Evolutionary conservation across 1,284 basidiomycete species (phyloP), one percentile per base, ranked within the genome.

Genomic region (Rhizopogon parksii): DNA sequence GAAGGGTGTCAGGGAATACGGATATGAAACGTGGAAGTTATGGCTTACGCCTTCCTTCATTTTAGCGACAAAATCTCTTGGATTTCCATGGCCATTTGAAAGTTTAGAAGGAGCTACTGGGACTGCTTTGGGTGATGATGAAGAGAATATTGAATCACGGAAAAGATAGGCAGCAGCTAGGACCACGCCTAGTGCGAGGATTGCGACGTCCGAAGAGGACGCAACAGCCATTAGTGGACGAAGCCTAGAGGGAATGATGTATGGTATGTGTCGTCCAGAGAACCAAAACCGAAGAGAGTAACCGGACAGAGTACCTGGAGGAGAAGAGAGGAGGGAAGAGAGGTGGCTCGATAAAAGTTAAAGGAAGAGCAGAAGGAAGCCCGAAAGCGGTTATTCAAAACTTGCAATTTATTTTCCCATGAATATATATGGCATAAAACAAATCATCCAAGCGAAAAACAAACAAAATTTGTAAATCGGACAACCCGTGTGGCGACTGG

Each of bases 21-120:
- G 5, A 30, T 30, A 48, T 7, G 5, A 15, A 25, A 21, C 36
- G 19, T 21, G 42, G 1, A 43, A 34, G 27, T 35, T 38, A 34
- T 24, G 3, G 79, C 91, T 70, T 69, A 95, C 93, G 38, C 81
- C 83, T 53, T 84, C 82, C 68, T 91, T 85, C 91, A 95, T 93
- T 72, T 92, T 92, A 17, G 80, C 80, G 40, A 95, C 78, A 66
- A 95, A 95, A 69, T 96, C 91, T 43, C 91, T 76, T 8, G 91
- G 88, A 62, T 94, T 91, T 1, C 82, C 85, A 51, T 79, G 80
- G 42, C 85, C 88, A 71, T 80, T 80, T 36, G 71, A 62, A 2
- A 61, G 60, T 60, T 79, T 82, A 35, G 74, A 66, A 14, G 75
- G 58, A 14, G 75, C 58, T 19, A 74, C 53, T 0, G 79, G 74